Conservation (phyloP, 805 yeast species). For the Blastobotrys americana region DNA sequence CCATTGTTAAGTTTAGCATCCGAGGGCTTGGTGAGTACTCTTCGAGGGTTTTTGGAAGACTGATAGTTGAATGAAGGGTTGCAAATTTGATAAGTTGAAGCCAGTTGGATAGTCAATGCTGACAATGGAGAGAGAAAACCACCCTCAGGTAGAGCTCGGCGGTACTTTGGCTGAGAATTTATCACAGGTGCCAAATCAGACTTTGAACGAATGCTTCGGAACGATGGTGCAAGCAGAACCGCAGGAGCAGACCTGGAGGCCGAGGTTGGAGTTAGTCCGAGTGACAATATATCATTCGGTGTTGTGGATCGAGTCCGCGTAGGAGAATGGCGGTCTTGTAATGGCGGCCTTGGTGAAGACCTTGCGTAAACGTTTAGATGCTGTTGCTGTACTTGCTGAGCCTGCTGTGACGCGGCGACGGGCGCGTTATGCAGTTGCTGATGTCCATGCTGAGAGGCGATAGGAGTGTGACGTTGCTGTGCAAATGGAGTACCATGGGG, state of each 20-base stretch:
- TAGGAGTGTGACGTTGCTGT: conserved; percentile 4
- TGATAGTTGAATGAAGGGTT: conserved; percentile 79
- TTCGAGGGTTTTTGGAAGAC: conserved; percentile 76
- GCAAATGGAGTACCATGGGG: conserved; percentile 1
- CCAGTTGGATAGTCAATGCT: conserved; percentile 69
- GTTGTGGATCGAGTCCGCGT: conserved; percentile 1
- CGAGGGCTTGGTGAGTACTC: conserved; percentile 88
- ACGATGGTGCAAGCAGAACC: conserved; percentile 24
- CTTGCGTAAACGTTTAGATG: not conserved
- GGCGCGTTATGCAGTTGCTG: no score
- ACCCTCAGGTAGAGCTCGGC: conserved; percentile 34
- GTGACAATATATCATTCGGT: not conserved
- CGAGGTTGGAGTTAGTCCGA: no score
- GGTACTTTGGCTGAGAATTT: conserved; percentile 25
- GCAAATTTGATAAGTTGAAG: conserved; percentile 78
- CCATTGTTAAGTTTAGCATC: conserved; percentile 80
- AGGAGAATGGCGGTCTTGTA: not conserved
- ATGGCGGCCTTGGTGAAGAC: not conserved
- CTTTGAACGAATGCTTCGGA: conserved; percentile 29
- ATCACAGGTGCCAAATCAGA: conserved; percentile 30
- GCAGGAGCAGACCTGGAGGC: conserved; percentile 5
- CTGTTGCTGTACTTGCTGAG: conserved; percentile 2
- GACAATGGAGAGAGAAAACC: conserved; percentile 51
- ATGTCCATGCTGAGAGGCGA: conserved; percentile 2
- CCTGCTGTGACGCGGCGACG: no score